Base-by-base conservation (phyloP, 2,329 filamentous ascomycete genomes). In the Neocucurbitaria cava region DNA sequence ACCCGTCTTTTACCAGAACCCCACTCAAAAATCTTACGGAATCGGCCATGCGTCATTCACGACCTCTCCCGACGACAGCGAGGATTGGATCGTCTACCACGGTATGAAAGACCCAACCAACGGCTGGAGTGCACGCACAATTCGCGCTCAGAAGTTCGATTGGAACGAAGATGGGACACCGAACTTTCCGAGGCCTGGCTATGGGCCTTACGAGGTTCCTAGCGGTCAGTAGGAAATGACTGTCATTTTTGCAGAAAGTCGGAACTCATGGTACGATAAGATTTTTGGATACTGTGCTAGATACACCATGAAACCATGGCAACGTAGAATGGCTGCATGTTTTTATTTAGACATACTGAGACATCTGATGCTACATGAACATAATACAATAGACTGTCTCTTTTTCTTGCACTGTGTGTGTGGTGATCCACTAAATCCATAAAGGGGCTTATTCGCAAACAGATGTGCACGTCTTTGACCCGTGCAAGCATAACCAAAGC, bases 31-130 rank as follows among this genome's bases (percentile, higher is more conserved):
- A 26, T 78, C 78, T 0, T 82, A 80, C 58, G 81, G 80, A 1
- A 80, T 82, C 4, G 81, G 81, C 0, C 81, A 83, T 58, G 81
- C 81, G 17, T 82, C 79, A 56, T 83, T 82, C 54, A 78, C 76
- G 5, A 81, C 76, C 49, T 79, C 77, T 51, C 79, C 79, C 0
- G 80, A 82, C 61, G 78, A 76, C 0, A 76, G 44, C 1, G 78
- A 83, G 65, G 71, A 80, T 49, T 83, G 79, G 79, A 79, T 83
- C 45, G 77, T 83, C n/a, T 83, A 83, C 64, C 81, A 83, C 64
- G 81, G 80, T 9, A 83, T 83, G 79, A 56, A 65, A 30, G 75
- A 82, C 61, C 78, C 79, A n/a, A 72, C 71, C 23, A 77, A 76
- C 43, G 78, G 81, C 0, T 82, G 79, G 81, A 63, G 59, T 24